Evolutionary conservation across 2,329 filamentous ascomycete species (phyloP).

Genomic region (Pseudocercospora macadamiae): DNA sequence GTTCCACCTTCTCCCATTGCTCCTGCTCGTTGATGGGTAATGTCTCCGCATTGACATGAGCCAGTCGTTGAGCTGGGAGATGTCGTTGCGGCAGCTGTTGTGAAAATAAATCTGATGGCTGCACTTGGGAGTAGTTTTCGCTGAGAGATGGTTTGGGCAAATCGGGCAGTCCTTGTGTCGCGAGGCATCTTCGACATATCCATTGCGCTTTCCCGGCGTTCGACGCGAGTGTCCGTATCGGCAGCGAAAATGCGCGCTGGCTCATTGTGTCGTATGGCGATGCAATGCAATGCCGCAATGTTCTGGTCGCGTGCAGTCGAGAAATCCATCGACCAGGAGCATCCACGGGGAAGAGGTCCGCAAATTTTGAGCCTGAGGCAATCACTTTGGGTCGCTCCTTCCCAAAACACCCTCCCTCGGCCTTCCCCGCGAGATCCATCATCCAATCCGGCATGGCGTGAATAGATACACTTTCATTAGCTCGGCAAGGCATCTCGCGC

Average conservation of each 20-base stretch:
- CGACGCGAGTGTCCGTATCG: conserved; percentile 30
- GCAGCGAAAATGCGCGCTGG: conserved; percentile 29
- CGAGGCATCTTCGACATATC: conserved; percentile 37
- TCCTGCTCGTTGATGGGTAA: conserved; percentile 32
- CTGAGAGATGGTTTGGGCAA: conserved; percentile 14
- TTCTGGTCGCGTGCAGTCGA: conserved; percentile 17
- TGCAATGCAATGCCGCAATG: conserved; percentile 2
- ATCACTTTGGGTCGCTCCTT: no score
- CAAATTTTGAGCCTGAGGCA: no score
- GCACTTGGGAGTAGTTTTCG: conserved; percentile 10
- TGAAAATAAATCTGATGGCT: conserved; percentile 12
- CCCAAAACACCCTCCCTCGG: no score
- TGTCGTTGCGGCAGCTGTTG: conserved; percentile 9
- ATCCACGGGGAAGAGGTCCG: no score
- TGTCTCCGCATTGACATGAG: conserved; percentile 13
- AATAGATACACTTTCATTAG: no score
- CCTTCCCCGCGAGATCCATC: no score
- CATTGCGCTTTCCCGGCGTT: conserved; percentile 28
- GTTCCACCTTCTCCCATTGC: conserved; percentile 27
- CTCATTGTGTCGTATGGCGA: conserved; percentile 28
- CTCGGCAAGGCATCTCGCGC: no score
- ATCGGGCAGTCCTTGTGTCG: conserved; percentile 29
- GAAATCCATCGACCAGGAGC: conserved; percentile 6
- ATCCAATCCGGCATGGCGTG: no score
- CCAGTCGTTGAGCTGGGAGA: conserved; percentile 11